Conservation (phyloP, 228 moss, liverwort and hornwort genomes). For the Sphagnum fallax region DNA sequence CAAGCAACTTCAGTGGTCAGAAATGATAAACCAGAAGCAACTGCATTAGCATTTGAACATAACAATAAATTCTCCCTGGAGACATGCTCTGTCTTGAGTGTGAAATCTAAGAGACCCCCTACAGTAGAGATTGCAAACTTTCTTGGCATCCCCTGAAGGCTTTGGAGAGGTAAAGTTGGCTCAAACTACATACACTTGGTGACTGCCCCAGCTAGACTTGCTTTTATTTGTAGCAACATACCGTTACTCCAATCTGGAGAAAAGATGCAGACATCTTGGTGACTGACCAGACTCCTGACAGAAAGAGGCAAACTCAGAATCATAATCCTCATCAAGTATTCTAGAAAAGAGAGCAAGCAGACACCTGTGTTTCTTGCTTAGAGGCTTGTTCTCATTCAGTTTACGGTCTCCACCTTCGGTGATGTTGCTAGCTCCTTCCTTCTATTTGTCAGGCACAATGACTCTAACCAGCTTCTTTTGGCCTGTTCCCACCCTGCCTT, state of each 20-base stretch:
- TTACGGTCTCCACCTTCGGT: slow-evolving; percentile 92
- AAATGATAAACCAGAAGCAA: too few relatives aligned
- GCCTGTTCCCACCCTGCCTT: slow-evolving; percentile 36
- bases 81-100: too few relatives aligned
- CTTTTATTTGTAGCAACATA: background rate
- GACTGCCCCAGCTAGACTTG: background rate
- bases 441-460: slow-evolving; percentile 99
- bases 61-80: too few relatives aligned
- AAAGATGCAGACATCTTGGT: background rate
- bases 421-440: slow-evolving; percentile 75
- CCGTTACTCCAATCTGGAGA: background rate
- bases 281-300: background rate
- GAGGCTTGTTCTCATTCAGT: slow-evolving; percentile 89
- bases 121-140: background rate
- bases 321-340: background rate
- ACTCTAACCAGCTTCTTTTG: slow-evolving; percentile 95
- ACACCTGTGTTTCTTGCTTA: slow-evolving; percentile 81
- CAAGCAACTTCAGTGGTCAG: too few relatives aligned
- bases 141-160: too few relatives aligned
- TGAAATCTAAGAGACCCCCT: background rate
- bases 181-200: background rate
- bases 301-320: background rate
- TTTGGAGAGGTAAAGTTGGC: background rate
- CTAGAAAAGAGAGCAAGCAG: background rate
- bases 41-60: too few relatives aligned